Conservation (phyloP, 2,329 filamentous ascomycete genomes). For the Penicillium palitans region DNA sequence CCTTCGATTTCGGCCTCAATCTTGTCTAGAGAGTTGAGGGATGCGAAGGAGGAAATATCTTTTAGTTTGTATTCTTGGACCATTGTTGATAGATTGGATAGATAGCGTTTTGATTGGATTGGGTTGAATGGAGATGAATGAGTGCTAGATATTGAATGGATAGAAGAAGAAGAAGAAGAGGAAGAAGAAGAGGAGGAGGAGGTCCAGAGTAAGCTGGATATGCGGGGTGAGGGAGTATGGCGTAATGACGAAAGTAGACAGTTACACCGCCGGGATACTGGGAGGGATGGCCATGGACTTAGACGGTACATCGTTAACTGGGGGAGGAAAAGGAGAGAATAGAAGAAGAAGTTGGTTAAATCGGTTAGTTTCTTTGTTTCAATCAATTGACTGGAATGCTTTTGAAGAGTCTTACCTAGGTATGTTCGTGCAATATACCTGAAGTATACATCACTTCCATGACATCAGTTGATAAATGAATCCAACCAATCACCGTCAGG, state of each 20-base stretch:
- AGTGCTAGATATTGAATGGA: not conserved
- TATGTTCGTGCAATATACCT: not conserved
- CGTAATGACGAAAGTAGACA: conserved; percentile 9
- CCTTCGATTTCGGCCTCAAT: conserved; percentile 89
- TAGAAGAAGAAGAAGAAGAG: conserved; percentile 1
- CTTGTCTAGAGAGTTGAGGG: conserved; percentile 78
- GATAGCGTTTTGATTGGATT: conserved; percentile 4
- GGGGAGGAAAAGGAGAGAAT: not conserved
- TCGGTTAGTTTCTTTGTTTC: not conserved
- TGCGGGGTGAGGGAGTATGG: conserved; percentile 6
- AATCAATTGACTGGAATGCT: not conserved
- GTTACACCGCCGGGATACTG: conserved; percentile 5
- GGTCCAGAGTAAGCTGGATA: not conserved
- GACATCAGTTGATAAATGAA: conserved; percentile 19
- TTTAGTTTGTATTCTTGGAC: conserved; percentile 61
- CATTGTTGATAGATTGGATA: conserved; percentile 31
- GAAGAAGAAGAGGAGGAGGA: conserved; percentile 1
- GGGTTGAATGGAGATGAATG: not conserved
- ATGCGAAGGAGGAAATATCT: conserved; percentile 66
- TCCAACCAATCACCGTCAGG: conserved; percentile 16
- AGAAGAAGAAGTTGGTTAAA: not conserved
- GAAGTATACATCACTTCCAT: conserved; percentile 3
- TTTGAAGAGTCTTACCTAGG: not conserved
- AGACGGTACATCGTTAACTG: not conserved
- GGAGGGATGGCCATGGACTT: not conserved